Conservation (phyloP, 768 basidiomycete species). For the Hericium erinaceus region DNA sequence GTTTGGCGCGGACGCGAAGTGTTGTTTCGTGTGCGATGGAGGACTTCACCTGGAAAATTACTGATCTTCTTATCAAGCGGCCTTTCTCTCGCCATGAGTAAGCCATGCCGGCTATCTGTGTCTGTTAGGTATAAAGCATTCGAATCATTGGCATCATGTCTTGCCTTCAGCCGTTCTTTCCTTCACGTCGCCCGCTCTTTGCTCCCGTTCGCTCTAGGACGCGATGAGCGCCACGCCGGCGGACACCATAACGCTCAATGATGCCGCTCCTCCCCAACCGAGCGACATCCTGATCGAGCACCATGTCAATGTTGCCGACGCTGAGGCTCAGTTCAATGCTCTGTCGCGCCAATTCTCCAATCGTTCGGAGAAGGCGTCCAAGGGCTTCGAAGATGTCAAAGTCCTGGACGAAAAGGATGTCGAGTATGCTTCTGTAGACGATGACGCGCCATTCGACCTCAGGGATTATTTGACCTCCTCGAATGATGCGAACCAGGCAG, state of each 20-base stretch:
- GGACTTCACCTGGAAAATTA: no score
- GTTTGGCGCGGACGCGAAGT: no score
- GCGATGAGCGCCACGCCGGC: not conserved
- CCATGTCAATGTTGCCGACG: not conserved
- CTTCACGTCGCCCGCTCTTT: not conserved
- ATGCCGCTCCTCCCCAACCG: not conserved
- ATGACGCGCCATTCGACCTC: slow-evolving; percentile 43
- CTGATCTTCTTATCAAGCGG: not conserved
- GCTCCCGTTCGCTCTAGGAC: not conserved
- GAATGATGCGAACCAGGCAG: slow-evolving; percentile 54
- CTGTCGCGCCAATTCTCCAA: not conserved
- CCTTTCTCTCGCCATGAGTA: not conserved
- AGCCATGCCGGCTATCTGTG: no score
- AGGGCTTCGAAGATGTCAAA: not conserved
- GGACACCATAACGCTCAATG: not conserved
- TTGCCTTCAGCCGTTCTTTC: not conserved
- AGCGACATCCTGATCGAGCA: not conserved
- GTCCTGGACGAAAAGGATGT: slow-evolving; percentile 21
- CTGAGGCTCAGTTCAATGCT: not conserved
- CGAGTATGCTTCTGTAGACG: slow-evolving; percentile 34
- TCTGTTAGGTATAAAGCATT: no score
- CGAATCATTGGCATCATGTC: no score
- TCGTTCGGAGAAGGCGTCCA: not conserved
- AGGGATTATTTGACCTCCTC: slow-evolving; percentile 58
- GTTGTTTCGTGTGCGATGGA: no score